Evolutionary conservation across 2,329 filamentous ascomycete genomes (phyloP).

Genomic region (Waltergamsia citrina): DNA sequence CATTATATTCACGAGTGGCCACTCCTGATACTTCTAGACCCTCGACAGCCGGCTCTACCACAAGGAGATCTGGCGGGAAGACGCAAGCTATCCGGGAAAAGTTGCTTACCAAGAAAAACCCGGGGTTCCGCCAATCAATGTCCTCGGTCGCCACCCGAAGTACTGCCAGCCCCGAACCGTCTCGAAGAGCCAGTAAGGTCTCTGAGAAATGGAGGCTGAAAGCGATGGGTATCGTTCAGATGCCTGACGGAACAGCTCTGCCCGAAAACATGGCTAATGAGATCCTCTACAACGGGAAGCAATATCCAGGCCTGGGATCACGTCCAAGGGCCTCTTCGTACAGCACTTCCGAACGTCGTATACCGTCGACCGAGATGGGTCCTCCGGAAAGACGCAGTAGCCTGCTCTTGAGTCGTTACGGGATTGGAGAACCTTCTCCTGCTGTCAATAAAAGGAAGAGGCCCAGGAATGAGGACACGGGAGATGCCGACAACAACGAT

Average conservation of each 20-base stretch:
- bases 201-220: slow-evolving; percentile 37
- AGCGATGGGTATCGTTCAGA: slow-evolving; percentile 40
- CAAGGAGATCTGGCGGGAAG: slow-evolving; percentile 12
- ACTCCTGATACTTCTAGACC: background rate
- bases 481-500: slow-evolving; percentile 1
- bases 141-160: slow-evolving; percentile 21
- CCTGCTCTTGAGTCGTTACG: background rate
- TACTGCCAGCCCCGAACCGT: slow-evolving; percentile 13
- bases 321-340: slow-evolving; percentile 4
- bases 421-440: background rate
- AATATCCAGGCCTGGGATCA: slow-evolving; percentile 15
- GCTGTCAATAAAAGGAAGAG: slow-evolving; percentile 14
- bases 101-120: slow-evolving; percentile 16
- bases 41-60: background rate
- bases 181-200: slow-evolving; percentile 21
- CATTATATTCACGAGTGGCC: background rate
- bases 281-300: slow-evolving; percentile 29
- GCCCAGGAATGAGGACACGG: slow-evolving; percentile 7
- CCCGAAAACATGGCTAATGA: slow-evolving; percentile 40
- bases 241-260: slow-evolving; percentile 42
- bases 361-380: background rate
- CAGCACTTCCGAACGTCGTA: slow-evolving; percentile 1
- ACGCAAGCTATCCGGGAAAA: slow-evolving; percentile 25
- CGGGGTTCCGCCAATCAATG: slow-evolving; percentile 27
- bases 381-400: background rate